These are phyloP conservation scores for Pseudocohnilembus persalinus DNA, from an alignment of 169 alveolate genomes.

Conservation along the genomic window DNA sequence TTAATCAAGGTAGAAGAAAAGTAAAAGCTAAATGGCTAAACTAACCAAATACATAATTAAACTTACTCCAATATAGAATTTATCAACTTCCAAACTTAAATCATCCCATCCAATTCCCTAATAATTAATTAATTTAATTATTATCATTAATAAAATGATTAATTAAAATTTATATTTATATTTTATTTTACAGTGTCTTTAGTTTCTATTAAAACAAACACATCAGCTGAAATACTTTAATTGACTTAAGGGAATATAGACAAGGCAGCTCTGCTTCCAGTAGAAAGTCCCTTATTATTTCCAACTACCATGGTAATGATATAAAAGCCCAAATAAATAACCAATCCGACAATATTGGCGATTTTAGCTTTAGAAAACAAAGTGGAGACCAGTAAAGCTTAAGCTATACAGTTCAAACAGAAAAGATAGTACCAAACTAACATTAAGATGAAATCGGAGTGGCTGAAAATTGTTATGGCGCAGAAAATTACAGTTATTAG, in stretches of 20 bases:
- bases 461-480: slow-evolving; percentile 8
- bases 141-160: not conserved
- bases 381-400: slow-evolving; percentile 14
- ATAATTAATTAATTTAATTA: too few relatives aligned
- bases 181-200: not conserved
- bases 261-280: not conserved
- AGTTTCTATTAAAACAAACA: slow-evolving; percentile 18
- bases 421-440: slow-evolving; percentile 29
- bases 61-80: slow-evolving; percentile 11
- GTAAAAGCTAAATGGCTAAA: not conserved
- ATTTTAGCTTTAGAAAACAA: slow-evolving; percentile 30
- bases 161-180: too few relatives aligned
- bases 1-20: slow-evolving; percentile 22
- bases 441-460: slow-evolving; percentile 11
- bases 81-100: not conserved
- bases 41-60: slow-evolving; percentile 19
- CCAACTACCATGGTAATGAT: slow-evolving; percentile 16
- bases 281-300: slow-evolving; percentile 1
- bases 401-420: slow-evolving; percentile 7
- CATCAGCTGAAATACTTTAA: slow-evolving; percentile 21
- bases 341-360: slow-evolving; percentile 28
- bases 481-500: not conserved
- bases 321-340: slow-evolving; percentile 26
- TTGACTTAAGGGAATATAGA: slow-evolving; percentile 22
- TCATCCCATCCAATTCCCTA: slow-evolving; percentile 18